phyloP scores from a whole-genome alignment of 2,329 filamentous ascomycete genomes.

The Fusarium palustre region DNA sequence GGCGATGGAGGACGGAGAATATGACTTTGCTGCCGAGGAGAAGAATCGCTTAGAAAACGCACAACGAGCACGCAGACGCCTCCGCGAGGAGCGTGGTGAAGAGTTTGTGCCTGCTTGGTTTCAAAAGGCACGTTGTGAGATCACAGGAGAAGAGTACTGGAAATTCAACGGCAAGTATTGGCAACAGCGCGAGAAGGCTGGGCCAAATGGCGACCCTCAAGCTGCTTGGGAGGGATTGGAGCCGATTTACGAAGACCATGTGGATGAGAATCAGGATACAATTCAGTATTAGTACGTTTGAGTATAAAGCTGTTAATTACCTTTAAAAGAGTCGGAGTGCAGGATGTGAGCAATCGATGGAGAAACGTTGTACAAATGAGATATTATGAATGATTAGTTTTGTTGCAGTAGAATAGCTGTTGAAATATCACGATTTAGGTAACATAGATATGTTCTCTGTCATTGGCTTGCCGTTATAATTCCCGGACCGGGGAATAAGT shows the following conservation, averaged over 20 bases:
- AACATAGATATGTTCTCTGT: background rate
- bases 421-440: background rate
- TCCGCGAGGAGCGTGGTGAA: conserved; percentile 81
- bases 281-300: conserved; percentile 12
- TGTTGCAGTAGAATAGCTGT: conserved; percentile 3
- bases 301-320: conserved; percentile 6
- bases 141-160: conserved; percentile 93
- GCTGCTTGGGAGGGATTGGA: conserved; percentile 77
- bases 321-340: background rate
- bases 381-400: conserved; percentile 13
- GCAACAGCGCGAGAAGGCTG: conserved; percentile 76
- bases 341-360: background rate
- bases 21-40: conserved; percentile 90
- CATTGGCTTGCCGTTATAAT: background rate
- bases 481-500: conserved; percentile 13
- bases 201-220: conserved; percentile 65
- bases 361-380: conserved; percentile 8
- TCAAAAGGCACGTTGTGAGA: conserved; percentile 73
- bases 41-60: conserved; percentile 96
- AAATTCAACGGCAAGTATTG: conserved; percentile 90
- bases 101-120: conserved; percentile 92
- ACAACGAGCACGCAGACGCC: conserved; percentile 80
- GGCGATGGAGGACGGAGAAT: conserved; percentile 98
- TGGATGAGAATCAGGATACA: conserved; percentile 29
- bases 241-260: conserved; percentile 71